Conservation (phyloP, 2,329 filamentous ascomycete genomes). For the Fusarium goolgardi region DNA sequence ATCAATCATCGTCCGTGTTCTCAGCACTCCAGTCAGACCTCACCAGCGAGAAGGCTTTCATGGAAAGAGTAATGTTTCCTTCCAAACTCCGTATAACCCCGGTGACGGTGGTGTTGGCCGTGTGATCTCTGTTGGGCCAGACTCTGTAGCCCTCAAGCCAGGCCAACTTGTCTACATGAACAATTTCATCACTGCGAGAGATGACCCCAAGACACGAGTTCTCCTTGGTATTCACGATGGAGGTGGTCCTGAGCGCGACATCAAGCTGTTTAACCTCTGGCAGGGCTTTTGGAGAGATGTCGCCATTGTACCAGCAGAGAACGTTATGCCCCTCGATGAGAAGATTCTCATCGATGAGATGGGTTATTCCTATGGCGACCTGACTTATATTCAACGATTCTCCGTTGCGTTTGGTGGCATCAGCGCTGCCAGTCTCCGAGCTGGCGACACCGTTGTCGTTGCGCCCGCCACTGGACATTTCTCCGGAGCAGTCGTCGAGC, state of each 20-base stretch:
- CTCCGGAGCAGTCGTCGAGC: slow-evolving; percentile 29
- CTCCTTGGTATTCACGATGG: slow-evolving; percentile 28
- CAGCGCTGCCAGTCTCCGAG: slow-evolving; percentile 3
- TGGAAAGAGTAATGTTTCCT: slow-evolving; percentile 20
- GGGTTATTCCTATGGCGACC: slow-evolving; percentile 31
- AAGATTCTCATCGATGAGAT: slow-evolving; percentile 4
- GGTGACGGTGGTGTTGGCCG: slow-evolving; percentile 19
- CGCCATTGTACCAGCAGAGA: slow-evolving; percentile 15
- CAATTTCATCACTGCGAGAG: slow-evolving; percentile 21
- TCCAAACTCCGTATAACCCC: slow-evolving; percentile 8
- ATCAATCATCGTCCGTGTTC: slow-evolving; percentile 27
- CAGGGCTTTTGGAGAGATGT: slow-evolving; percentile 32
- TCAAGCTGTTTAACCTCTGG: slow-evolving; percentile 30
- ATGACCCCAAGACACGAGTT: slow-evolving; percentile 23
- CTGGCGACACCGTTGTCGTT: slow-evolving; percentile 29
- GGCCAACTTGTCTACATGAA: slow-evolving; percentile 34
- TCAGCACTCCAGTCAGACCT: slow-evolving; percentile 27
- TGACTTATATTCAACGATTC: slow-evolving; percentile 35
- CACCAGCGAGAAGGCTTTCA: slow-evolving; percentile 27
- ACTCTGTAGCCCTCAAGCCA: slow-evolving; percentile 15
- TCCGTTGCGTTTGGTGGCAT: slow-evolving; percentile 33
- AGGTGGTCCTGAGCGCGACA: not conserved
- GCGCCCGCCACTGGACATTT: slow-evolving; percentile 37
- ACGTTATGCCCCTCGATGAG: slow-evolving; percentile 22
- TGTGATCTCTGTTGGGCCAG: slow-evolving; percentile 23